phyloP scores from a whole-genome alignment of 345 rosid species.

The Pugionium cornutum region DNA sequence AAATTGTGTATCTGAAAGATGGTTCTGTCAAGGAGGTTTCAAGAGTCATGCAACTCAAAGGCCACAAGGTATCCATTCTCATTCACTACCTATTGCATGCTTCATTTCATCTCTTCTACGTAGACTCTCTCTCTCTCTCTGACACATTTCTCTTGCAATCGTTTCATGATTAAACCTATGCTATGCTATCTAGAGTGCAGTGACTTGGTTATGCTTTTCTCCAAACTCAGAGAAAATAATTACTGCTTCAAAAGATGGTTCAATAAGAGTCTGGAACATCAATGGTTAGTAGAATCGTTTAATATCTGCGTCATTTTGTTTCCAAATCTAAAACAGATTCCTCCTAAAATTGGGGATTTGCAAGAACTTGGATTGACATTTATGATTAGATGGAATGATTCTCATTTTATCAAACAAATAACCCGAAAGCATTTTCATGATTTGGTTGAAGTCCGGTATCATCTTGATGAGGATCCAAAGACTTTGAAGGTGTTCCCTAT shows the following conservation, averaged over 20 bases:
- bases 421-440: slow-evolving; percentile 15
- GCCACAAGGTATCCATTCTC: slow-evolving; percentile 66
- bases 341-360: background rate
- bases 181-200: slow-evolving; percentile 75
- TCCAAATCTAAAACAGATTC: background rate
- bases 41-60: slow-evolving; percentile 96
- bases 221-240: slow-evolving; percentile 87
- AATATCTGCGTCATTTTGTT: slow-evolving; percentile 4
- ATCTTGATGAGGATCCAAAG: slow-evolving; percentile 98
- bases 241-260: slow-evolving; percentile 92
- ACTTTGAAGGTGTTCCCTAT: slow-evolving; percentile 82
- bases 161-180: slow-evolving; percentile 26
- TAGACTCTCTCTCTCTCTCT: slow-evolving; percentile 2
- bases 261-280: slow-evolving; percentile 91
- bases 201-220: slow-evolving; percentile 87
- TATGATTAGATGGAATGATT: slow-evolving; percentile 19
- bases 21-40: slow-evolving; percentile 90
- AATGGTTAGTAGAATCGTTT: slow-evolving; percentile 56
- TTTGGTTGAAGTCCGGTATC: slow-evolving; percentile 73
- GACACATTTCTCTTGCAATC: slow-evolving; percentile 17
- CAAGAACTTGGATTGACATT: slow-evolving; percentile 1
- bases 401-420: slow-evolving; percentile 3
- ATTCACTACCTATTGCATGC: slow-evolving; percentile 7
- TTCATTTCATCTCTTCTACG: slow-evolving; percentile 5
- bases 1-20: slow-evolving; percentile 89